Evolutionary conservation across 345 rosid genomes (phyloP).

Genomic region (Gossypium mustelinum): DNA sequence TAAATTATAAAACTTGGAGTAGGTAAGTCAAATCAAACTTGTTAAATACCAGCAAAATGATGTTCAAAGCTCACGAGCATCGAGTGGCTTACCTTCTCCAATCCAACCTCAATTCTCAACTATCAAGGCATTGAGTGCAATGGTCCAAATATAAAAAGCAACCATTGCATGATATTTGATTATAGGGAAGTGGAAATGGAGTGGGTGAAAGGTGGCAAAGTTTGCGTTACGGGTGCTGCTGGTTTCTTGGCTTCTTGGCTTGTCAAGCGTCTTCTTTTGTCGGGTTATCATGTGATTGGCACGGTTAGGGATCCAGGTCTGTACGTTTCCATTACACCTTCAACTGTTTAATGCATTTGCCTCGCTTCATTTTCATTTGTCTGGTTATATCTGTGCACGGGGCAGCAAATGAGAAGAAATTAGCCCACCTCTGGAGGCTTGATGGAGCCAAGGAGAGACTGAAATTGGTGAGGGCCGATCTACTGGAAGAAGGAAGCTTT

Average conservation of each 20-base stretch:
- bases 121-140: not conserved
- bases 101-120: not conserved
- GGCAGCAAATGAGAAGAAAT: slow-evolving; percentile 63
- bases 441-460: slow-evolving; percentile 90
- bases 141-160: not conserved
- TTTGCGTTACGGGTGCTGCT: slow-evolving; percentile 88
- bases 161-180: not conserved
- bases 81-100: slow-evolving; percentile 9
- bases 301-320: slow-evolving; percentile 83
- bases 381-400: not conserved
- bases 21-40: not conserved
- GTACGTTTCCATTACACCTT: not conserved
- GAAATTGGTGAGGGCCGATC: slow-evolving; percentile 61
- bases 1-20: not conserved
- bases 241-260: slow-evolving; percentile 94
- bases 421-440: slow-evolving; percentile 65
- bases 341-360: not conserved
- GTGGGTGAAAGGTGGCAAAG: slow-evolving; percentile 32
- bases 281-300: slow-evolving; percentile 79
- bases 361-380: not conserved
- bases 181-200: not conserved
- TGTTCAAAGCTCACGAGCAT: not conserved
- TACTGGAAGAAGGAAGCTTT: slow-evolving; percentile 76
- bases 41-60: not conserved
- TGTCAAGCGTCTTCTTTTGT: slow-evolving; percentile 66